Base-by-base conservation (phyloP, 352 stramenopile genomes). In the Chrysophaeum taylorii region DNA sequence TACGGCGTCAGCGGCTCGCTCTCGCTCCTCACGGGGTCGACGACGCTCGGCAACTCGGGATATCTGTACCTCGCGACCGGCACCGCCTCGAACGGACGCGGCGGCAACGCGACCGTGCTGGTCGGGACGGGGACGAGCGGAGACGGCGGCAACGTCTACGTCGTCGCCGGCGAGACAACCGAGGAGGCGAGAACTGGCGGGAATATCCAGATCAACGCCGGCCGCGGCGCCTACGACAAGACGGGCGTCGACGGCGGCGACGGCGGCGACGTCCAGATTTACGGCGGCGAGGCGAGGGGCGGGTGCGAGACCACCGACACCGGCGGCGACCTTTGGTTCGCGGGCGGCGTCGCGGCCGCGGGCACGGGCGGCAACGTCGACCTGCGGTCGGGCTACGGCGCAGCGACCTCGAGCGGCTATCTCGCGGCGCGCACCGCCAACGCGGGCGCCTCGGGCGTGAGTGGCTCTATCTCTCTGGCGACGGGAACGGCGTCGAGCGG, bases 51-150 rank as follows among this genome's bases (percentile, higher is more conserved):
- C 39, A 80, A 86, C 66, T 89, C 85, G 2, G 88, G 89, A n/a
- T 63, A 74, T 23, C 81, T 94, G 52, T 75, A 73, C 2, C 41
- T 94, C 9, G 77, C 61, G 23, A 91, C 85, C 14, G 87, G 87
- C 27, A 45, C 39, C n/a, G 83, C 86, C 9, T 70, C 57, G 14
- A 80, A 76, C 42, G 84, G 85, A 2, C 78, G 77, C 38, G 86
- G 84, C n/a, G 87, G 87, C 29, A 82, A 82, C 54, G 82, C 93
- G 45, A 76, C 79, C 70, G 64, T 88, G n/a, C 66, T 62, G 0
- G 83, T 91, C 64, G 85, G 85, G n/a, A 70, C 39, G 36, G 87
- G 86, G 29, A 52, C 64, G 18, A 39, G 62, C 31, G 57, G 67
- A 4, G 52, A 67, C 23, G 71, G 68, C 63, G 87, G 85, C 25